Evolutionary conservation across 164 flowering plant species (phyloP), one percentile per base, ranked within the genome.

Genomic region (Akebia trifoliata): DNA sequence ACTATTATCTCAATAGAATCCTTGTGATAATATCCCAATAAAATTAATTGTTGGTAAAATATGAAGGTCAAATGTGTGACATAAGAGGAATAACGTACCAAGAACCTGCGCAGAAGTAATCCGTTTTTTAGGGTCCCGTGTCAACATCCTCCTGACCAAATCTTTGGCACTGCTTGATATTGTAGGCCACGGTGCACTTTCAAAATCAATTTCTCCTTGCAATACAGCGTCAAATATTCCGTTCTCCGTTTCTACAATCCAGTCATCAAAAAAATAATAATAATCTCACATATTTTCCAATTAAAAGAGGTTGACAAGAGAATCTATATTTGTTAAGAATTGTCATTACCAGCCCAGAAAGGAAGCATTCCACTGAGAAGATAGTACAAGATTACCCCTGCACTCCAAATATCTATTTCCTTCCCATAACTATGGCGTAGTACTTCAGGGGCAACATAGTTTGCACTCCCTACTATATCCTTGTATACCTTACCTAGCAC

Each of bases 391-490:
- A 88, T 92, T 46, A 91, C 84, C 54, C 98, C 98, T 9, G 95
- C 98, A 69, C 98, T 92, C 98, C 98, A 92, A 34, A 92, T 64
- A 64, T 92, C 98, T 20, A 77, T 72, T 74, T 89, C 98, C 64
- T 92, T 89, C 43, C 96, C 95, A 69, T 92, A 92, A 67, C 63
- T 81, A 24, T 93, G 93, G 12, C 72, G 63, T 30, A 92, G 54
- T 21, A 92, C 95, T 74, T 92, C 98, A 54, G 98, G 98, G 56
- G 98, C 95, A 62, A 92, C 93, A 72, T 91, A 91, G 65, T 87
- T 87, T 31, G 97, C 94, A 72, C 96, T 91, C 56, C 98, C 98
- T 44, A 92, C 96, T 22, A 92, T 74, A 62, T 86, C 95, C 31
- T 80, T 74, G 57, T 86, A 89, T 38, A 81, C 76, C 76, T 75